Base-by-base conservation (phyloP, 2,329 filamentous ascomycete genomes). In the Xylariaceae sp. region DNA sequence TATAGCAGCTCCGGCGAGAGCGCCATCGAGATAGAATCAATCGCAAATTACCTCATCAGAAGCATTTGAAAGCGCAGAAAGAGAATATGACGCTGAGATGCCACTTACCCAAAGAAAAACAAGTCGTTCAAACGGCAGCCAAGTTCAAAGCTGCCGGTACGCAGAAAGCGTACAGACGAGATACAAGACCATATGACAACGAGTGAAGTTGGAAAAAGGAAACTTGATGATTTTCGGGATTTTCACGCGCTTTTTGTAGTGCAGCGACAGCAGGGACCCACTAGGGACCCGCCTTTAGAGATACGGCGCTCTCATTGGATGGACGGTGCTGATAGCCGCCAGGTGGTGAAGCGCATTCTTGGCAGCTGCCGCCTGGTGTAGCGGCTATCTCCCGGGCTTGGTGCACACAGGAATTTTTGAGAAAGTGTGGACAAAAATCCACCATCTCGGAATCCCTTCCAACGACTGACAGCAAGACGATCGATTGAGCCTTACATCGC, bases 21-120 rank as follows among this genome's bases (percentile, higher is more conserved):
- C 79, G 82, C 90, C 91, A 92, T 85, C 86, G 79, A 80, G 76
- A 76, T 76, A 78, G 81, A 83, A 88, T 97, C 92, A 95, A 93
- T 93, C 92, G 92, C 92, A 97, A 97, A 97, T 96, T 96, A 90
- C 89, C 81, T 88, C 92, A 96, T 96, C 92, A 90, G 56, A 53
- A 67, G 62, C 59, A 62, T 49, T 4, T 23, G 55, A 10, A 49
- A 50, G 17, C 64, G 60, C 60, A 47, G 65, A 57, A 18, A 60
- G 65, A 73, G 71, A 51, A 30, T 7, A 42, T 10, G 10, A 49
- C 17, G 15, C 3, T 8, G 3, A 13, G n/a, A 42, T 11, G 2
- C 39, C 30, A 56, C 53, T 62, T 62, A 62, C 61, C 50, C 48
- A 15, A n/a, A 34, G 9, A 4, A 30, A 11, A 35, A 6, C 11